phyloP scores from a whole-genome alignment of 2,329 filamentous ascomycete genomes.

The Leptodontidium sp. region DNA sequence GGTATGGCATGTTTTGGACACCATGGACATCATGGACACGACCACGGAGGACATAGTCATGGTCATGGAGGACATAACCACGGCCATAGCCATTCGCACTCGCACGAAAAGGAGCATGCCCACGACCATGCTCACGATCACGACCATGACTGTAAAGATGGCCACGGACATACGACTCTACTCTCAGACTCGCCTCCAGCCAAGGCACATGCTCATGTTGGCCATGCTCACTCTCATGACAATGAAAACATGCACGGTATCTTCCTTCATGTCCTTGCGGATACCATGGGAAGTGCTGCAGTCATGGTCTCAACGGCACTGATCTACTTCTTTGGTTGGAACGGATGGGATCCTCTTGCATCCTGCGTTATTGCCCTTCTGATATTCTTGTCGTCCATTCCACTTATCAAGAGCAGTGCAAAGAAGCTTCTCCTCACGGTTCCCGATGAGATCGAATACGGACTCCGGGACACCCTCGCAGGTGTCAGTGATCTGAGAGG shows the following conservation, averaged over 20 bases:
- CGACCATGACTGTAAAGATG: constrained; percentile 42
- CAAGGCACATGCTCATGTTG: constrained; percentile 43
- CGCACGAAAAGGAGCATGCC: constrained; percentile 31
- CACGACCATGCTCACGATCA: constrained; percentile 47
- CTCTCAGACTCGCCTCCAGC: constrained; percentile 28
- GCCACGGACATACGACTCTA: constrained; percentile 29
- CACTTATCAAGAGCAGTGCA: constrained; percentile 85
- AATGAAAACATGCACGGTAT: constrained; percentile 99
- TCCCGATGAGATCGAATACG: constrained; percentile 86
- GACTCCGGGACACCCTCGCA: constrained; percentile 83
- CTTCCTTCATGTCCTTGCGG: constrained; percentile 92
- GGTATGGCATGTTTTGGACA: constrained; percentile 68
- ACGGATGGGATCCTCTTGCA: constrained; percentile 92
- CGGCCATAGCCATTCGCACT: constrained; percentile 36
- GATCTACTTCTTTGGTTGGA: constrained; percentile 88
- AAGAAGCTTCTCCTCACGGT: constrained; percentile 84
- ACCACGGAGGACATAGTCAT: constrained; percentile 41
- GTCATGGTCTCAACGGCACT: constrained; percentile 92
- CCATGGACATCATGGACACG: constrained; percentile 53
- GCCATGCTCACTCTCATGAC: constrained; percentile 67
- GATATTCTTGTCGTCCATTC: constrained; percentile 91
- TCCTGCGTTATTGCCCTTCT: constrained; percentile 93
- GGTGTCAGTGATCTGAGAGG: constrained; percentile 84
- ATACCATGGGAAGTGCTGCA: constrained; percentile 92
- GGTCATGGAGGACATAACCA: constrained; percentile 48